phyloP scores from a whole-genome alignment of 495 filamentous ascomycete genomes.

The Aspergillus kassunensis region DNA sequence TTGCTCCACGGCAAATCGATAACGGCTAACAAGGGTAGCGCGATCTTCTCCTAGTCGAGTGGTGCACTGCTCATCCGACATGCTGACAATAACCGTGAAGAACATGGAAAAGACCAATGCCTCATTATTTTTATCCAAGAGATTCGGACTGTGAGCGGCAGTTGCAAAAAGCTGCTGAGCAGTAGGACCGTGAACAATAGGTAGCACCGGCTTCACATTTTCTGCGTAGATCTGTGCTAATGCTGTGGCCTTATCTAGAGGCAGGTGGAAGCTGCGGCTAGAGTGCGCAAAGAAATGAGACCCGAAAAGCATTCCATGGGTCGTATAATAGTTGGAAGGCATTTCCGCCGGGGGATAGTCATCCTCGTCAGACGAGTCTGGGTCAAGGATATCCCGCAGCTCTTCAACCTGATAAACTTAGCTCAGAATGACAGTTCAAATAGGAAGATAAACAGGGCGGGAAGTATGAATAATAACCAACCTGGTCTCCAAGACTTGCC shows the following conservation, averaged over 20 bases:
- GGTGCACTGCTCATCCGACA: conserved; percentile 47
- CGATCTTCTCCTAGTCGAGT: conserved; percentile 35
- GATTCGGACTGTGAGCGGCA: conserved; percentile 48
- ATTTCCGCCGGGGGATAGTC: conserved; percentile 56
- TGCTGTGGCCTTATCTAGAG: conserved; percentile 57
- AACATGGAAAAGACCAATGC: conserved; percentile 78
- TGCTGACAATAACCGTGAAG: conserved; percentile 65
- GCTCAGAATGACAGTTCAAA: conserved; percentile 9
- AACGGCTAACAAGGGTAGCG: conserved; percentile 52
- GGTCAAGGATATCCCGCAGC: conserved; percentile 65
- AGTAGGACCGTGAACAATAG: conserved; percentile 62
- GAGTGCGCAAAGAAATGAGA: conserved; percentile 56
- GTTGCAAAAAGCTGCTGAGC: conserved; percentile 44
- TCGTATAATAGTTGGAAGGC: conserved; percentile 35
- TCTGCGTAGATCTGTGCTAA: conserved; percentile 67
- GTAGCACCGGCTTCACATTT: conserved; percentile 70
- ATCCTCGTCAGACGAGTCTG: conserved; percentile 62
- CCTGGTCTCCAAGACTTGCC: conserved; percentile 85
- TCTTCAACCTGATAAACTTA: conserved; percentile 58
- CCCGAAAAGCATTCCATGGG: conserved; percentile 66
- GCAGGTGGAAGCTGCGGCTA: conserved; percentile 47
- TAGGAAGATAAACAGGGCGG: neutral
- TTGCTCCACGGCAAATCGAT: conserved; percentile 78
- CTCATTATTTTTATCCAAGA: conserved; percentile 59
- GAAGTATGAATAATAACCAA: conserved; percentile 32